Conservation (phyloP, 73 alveolate species). For the Urostyla sp. region DNA sequence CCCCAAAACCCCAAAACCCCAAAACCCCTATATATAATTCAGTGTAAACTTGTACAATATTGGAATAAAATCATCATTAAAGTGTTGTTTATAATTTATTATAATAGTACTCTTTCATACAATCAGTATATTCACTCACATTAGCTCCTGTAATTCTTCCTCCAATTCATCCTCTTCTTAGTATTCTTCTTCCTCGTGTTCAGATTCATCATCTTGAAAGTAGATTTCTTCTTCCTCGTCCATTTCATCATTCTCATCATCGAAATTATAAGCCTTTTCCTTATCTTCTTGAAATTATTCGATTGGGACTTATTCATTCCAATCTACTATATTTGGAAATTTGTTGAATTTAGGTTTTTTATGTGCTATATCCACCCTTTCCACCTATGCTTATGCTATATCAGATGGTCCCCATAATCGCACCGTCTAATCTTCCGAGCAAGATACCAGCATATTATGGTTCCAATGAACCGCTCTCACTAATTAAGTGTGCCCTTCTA, state of each 20-base stretch:
- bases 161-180: constrained; percentile 30
- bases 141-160: constrained; percentile 19
- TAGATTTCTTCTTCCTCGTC: constrained; percentile 55
- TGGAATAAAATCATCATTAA: no score
- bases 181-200: constrained; percentile 39
- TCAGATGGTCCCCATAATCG: constrained; percentile 64
- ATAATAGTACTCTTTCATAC: background rate
- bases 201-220: no score
- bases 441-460: constrained; percentile 58
- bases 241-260: constrained; percentile 14
- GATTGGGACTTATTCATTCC: background rate
- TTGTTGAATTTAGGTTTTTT: no score
- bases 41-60: no score
- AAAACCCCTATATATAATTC: no score
- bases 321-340: background rate
- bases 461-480: constrained; percentile 64
- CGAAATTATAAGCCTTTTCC: no score
- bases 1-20: no score
- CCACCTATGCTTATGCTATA: background rate
- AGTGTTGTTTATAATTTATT: background rate
- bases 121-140: background rate
- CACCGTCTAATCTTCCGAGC: constrained; percentile 72
- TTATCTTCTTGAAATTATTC: constrained; percentile 25
- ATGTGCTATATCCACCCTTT: background rate
- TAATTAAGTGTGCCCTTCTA: constrained; percentile 57